Conservation (phyloP, 495 filamentous ascomycete species). For the Talaromyces nanjingensis region DNA sequence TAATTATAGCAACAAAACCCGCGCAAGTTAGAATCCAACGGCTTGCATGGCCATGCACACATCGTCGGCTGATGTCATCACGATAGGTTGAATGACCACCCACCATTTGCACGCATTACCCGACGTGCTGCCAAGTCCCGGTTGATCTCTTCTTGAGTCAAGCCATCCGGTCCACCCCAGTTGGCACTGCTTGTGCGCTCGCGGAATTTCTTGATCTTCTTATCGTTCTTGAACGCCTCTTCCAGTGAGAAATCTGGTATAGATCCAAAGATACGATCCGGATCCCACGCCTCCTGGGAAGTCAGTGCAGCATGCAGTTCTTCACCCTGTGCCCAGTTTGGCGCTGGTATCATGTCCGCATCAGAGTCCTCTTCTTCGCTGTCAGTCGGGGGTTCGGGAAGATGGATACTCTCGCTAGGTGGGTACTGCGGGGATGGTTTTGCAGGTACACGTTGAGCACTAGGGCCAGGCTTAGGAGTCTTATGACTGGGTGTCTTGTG, state of each 20-base stretch:
- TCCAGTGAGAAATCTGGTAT: constrained; percentile 84
- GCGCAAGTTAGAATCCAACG: background rate
- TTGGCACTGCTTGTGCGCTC: constrained; percentile 87
- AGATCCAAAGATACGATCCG: constrained; percentile 82
- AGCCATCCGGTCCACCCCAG: constrained; percentile 75
- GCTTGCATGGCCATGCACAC: background rate
- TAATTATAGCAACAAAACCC: constrained; percentile 3
- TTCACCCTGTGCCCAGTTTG: constrained; percentile 80
- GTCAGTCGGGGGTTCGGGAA: constrained; percentile 85
- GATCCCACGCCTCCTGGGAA: constrained; percentile 75
- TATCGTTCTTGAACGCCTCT: constrained; percentile 82
- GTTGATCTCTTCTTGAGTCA: constrained; percentile 83
- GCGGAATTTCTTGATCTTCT: constrained; percentile 76
- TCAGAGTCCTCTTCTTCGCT: constrained; percentile 75
- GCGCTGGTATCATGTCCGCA: constrained; percentile 50
- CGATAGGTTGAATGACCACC: constrained; percentile 55
- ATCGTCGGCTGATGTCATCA: background rate
- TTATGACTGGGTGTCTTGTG: constrained; percentile 51
- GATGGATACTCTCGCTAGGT: constrained; percentile 71
- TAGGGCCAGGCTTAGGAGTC: constrained; percentile 36
- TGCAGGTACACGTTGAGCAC: constrained; percentile 36
- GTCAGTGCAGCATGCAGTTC: constrained; percentile 61
- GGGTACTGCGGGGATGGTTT: constrained; percentile 73
- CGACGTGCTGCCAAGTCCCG: constrained; percentile 75
- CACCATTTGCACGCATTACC: constrained; percentile 72